Evolutionary conservation across 1,284 basidiomycete genomes (phyloP).

Genomic region (Boletus calvinii): DNA sequence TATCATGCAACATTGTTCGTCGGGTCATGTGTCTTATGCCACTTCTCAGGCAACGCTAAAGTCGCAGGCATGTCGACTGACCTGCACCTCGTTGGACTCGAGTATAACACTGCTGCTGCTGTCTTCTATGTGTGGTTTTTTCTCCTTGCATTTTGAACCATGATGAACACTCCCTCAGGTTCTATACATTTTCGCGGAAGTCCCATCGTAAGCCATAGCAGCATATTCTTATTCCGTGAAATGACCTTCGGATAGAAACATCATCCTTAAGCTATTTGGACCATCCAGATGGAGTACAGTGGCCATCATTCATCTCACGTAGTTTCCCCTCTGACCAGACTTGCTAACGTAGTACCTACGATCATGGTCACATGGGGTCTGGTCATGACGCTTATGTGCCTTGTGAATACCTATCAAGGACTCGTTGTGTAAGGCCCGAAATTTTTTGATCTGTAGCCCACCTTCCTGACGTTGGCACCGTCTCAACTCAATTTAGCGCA

Average conservation of each 20-base stretch:
- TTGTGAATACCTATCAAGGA: slow-evolving; percentile 36
- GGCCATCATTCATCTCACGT: slow-evolving; percentile 4
- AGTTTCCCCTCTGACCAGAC: not conserved
- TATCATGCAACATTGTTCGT: not conserved
- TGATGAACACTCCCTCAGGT: slow-evolving; percentile 31
- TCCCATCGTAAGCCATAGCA: slow-evolving; percentile 43
- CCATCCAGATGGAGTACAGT: slow-evolving; percentile 51
- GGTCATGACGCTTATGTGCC: slow-evolving; percentile 42
- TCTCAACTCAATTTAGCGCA: slow-evolving; percentile 35
- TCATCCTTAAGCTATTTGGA: slow-evolving; percentile 44
- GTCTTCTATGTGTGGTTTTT: slow-evolving; percentile 45
- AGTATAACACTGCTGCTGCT: slow-evolving; percentile 48
- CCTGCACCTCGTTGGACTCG: slow-evolving; percentile 39
- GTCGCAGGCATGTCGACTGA: slow-evolving; percentile 45
- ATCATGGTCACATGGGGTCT: slow-evolving; percentile 53
- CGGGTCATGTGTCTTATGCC: not conserved
- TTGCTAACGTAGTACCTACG: slow-evolving; percentile 38
- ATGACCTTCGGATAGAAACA: slow-evolving; percentile 37
- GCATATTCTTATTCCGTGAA: not conserved
- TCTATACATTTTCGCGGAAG: slow-evolving; percentile 45
- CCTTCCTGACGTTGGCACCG: slow-evolving; percentile 1
- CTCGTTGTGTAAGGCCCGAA: slow-evolving; percentile 26
- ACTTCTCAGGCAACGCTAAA: slow-evolving; percentile 32
- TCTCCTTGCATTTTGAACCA: not conserved
- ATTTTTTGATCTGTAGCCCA: not conserved